Percentiles rank a stretch among this genome's conserved stretches.
phyloP scores from a whole-genome alignment of 306 rosid genomes.

The Corylus avellana region DNA sequence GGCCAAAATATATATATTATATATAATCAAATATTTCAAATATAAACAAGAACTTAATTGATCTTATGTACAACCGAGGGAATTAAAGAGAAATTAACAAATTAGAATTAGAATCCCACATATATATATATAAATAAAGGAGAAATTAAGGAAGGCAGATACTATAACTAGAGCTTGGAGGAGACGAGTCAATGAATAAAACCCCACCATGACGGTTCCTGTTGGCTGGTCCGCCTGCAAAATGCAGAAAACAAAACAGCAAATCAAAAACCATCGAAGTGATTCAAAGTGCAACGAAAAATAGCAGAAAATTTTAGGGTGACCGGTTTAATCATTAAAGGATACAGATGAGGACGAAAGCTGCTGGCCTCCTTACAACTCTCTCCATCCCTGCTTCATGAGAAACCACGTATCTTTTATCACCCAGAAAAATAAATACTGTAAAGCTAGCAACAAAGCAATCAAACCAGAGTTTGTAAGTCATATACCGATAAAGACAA shows the following conservation, averaged over 20 bases:
- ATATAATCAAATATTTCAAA: no score
- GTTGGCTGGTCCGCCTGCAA: slow-evolving; percentile 19
- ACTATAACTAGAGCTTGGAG: background rate
- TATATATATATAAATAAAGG: no score
- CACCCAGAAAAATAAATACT: slow-evolving; percentile 17
- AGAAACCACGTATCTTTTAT: slow-evolving; percentile 34
- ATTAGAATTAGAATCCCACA: no score
- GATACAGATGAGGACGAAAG: slow-evolving; percentile 45
- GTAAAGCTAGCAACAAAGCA: background rate
- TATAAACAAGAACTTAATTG: no score
- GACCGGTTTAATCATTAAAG: slow-evolving; percentile 22
- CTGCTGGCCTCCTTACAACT: slow-evolving; percentile 48
- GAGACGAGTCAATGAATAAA: background rate
- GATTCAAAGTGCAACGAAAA: background rate
- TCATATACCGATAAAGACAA: slow-evolving; percentile 16
- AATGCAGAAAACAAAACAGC: background rate
- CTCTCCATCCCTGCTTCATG: slow-evolving; percentile 53
- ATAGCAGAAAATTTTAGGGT: background rate
- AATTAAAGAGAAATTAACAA: no score
- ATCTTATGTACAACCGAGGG: no score
- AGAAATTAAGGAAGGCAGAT: background rate
- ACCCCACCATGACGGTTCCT: background rate
- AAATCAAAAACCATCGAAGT: background rate
- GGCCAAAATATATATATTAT: no score
- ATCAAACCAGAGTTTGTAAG: slow-evolving; percentile 2